phyloP scores from a whole-genome alignment of 2,329 filamentous ascomycete genomes.

The Periconia macrospinosa region DNA sequence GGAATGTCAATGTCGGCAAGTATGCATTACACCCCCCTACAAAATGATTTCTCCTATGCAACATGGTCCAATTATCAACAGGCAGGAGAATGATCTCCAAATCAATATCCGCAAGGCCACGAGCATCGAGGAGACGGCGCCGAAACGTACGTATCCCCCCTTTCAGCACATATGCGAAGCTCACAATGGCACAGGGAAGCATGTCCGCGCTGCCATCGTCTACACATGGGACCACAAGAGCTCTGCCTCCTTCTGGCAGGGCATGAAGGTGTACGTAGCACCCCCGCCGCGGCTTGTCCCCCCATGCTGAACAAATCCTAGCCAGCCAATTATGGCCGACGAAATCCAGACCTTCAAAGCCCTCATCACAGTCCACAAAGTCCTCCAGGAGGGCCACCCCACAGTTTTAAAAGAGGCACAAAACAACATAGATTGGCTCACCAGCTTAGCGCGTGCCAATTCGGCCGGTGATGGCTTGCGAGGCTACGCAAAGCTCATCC shows the following conservation, averaged over 20 bases:
- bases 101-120: constrained; percentile 71
- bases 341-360: constrained; percentile 99
- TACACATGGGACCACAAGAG: constrained; percentile 99
- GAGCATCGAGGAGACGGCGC: constrained; percentile 67
- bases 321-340: constrained; percentile 96
- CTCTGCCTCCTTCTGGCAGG: constrained; percentile 91
- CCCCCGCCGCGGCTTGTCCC: neutral
- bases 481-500: constrained; percentile 86
- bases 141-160: constrained; percentile 58
- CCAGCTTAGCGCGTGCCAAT: constrained; percentile 84
- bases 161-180: constrained; percentile 15
- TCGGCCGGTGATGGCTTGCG: constrained; percentile 76
- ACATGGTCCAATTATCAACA: constrained; percentile 23
- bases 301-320: constrained; percentile 43
- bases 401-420: constrained; percentile 85
- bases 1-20: constrained; percentile 66
- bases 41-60: neutral
- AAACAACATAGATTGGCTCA: constrained; percentile 85
- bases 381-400: constrained; percentile 94
- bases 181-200: constrained; percentile 65
- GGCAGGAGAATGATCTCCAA: constrained; percentile 65
- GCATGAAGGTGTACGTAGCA: constrained; percentile 86
- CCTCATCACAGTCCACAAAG: constrained; percentile 95
- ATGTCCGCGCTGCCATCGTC: constrained; percentile 96
- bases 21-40: constrained; percentile 37